Percentiles rank a stretch among this genome's conserved stretches.
Evolutionary conservation across 306 rosid species (phyloP).

Genomic region (Quillaja saponaria): DNA sequence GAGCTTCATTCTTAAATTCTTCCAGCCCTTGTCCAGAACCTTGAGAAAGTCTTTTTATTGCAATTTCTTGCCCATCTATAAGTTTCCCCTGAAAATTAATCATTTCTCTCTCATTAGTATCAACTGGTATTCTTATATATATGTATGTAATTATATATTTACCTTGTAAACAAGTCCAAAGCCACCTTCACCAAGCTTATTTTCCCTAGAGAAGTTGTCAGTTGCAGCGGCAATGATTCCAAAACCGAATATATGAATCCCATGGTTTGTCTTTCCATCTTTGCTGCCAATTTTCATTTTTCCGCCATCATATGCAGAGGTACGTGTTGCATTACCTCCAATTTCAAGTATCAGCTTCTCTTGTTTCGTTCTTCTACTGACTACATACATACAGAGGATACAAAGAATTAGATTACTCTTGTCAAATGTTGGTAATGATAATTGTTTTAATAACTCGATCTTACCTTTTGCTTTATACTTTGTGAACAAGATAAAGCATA

Average conservation of each 20-base stretch:
- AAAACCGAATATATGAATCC: slow-evolving; percentile 32
- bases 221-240: slow-evolving; percentile 32
- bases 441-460: not conserved
- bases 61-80: slow-evolving; percentile 12
- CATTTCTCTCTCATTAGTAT: not conserved
- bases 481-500: slow-evolving; percentile 6
- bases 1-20: slow-evolving; percentile 19
- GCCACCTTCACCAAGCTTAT: slow-evolving; percentile 41
- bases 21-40: slow-evolving; percentile 17
- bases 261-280: slow-evolving; percentile 10
- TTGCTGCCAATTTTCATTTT: not conserved
- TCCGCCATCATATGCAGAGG: not conserved
- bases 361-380: slow-evolving; percentile 16
- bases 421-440: not conserved
- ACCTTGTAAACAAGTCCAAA: slow-evolving; percentile 44
- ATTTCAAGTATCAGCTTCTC: slow-evolving; percentile 30
- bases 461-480: slow-evolving; percentile 14
- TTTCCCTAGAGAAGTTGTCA: slow-evolving; percentile 28
- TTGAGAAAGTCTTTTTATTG: slow-evolving; percentile 21
- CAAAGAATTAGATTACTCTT: not conserved
- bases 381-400: not conserved
- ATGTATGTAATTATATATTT: not conserved
- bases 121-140: not conserved
- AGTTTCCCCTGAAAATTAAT: slow-evolving; percentile 11
- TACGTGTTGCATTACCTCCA: slow-evolving; percentile 10